Evolutionary conservation across 768 basidiomycete genomes (phyloP).

Genomic region (Lentinula sp.): DNA sequence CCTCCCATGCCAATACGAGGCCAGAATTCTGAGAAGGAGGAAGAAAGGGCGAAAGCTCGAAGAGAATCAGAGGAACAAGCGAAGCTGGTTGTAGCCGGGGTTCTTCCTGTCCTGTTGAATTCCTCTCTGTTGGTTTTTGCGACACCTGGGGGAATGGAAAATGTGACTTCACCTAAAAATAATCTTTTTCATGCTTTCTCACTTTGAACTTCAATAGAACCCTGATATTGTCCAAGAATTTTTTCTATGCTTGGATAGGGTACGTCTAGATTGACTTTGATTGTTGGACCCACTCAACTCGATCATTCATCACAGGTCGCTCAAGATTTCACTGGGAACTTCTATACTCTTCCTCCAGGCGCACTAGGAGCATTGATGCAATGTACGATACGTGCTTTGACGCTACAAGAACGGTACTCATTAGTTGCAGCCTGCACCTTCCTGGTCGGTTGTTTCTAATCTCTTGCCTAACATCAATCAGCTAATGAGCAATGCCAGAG

Average conservation of each 20-base stretch:
- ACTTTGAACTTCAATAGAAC: constrained; percentile 44
- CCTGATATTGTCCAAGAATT: constrained; percentile 90
- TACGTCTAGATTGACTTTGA: constrained; percentile 17
- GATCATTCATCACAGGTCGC: constrained; percentile 29
- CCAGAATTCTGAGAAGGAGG: constrained; percentile 31
- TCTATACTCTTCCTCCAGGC: constrained; percentile 59
- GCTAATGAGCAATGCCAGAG: constrained; percentile 30
- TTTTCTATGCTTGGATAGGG: constrained; percentile 77
- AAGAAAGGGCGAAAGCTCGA: background rate
- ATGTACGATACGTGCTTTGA: constrained; percentile 59
- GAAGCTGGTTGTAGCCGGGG: constrained; percentile 46
- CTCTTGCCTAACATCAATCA: background rate
- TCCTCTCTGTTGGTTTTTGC: constrained; percentile 49
- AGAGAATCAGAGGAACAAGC: constrained; percentile 32
- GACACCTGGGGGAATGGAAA: constrained; percentile 61
- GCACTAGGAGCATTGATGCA: constrained; percentile 64
- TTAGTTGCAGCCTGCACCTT: constrained; percentile 79
- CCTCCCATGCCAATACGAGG: constrained; percentile 37
- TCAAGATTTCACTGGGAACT: constrained; percentile 52
- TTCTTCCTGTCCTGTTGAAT: constrained; percentile 53
- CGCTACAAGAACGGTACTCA: constrained; percentile 80
- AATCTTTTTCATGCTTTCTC: background rate
- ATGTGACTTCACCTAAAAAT: constrained; percentile 37
- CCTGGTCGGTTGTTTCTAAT: constrained; percentile 45
- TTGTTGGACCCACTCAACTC: background rate